Evolutionary conservation across 1,139 yeast species (phyloP).

Genomic region (Yamadazyma dendronema): DNA sequence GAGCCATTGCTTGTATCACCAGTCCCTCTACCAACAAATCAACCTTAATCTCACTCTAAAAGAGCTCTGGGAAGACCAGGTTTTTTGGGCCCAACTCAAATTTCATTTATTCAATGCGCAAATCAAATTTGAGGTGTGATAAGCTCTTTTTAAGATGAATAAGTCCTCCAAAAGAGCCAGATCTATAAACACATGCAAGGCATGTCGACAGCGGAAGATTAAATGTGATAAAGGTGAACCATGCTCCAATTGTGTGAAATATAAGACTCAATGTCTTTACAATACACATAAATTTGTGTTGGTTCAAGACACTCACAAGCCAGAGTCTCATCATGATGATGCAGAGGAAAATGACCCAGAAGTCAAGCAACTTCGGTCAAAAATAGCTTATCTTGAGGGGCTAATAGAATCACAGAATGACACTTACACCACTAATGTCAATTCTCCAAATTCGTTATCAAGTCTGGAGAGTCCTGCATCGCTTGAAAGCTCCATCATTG

Average conservation of each 20-base stretch:
- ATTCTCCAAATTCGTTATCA: not conserved
- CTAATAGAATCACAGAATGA: not conserved
- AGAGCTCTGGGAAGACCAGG: too few relatives aligned
- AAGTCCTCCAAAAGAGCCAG: constrained; percentile 5
- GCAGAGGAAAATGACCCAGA: constrained; percentile 1
- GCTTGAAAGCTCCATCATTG: not conserved
- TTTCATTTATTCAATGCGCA: too few relatives aligned
- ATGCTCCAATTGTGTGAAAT: constrained; percentile 14
- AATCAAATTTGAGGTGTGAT: too few relatives aligned
- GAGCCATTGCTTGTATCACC: too few relatives aligned
- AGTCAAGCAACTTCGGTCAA: not conserved
- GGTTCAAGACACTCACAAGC: not conserved
- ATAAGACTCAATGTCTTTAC: constrained; percentile 9
- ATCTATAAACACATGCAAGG: constrained; percentile 12
- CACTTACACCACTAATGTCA: not conserved
- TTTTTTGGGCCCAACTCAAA: too few relatives aligned
- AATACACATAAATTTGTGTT: constrained; percentile 1
- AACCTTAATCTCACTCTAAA: too few relatives aligned
- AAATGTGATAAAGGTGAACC: constrained; percentile 14
- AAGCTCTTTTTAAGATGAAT: not conserved
- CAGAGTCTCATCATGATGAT: not conserved
- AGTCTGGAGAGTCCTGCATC: not conserved
- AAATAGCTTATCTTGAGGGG: not conserved
- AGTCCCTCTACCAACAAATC: too few relatives aligned
- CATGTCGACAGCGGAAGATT: constrained; percentile 13